Evolutionary conservation across 768 basidiomycete species (phyloP), one percentile per base, ranked within the genome.

Genomic region (Gymnopilus junonius): DNA sequence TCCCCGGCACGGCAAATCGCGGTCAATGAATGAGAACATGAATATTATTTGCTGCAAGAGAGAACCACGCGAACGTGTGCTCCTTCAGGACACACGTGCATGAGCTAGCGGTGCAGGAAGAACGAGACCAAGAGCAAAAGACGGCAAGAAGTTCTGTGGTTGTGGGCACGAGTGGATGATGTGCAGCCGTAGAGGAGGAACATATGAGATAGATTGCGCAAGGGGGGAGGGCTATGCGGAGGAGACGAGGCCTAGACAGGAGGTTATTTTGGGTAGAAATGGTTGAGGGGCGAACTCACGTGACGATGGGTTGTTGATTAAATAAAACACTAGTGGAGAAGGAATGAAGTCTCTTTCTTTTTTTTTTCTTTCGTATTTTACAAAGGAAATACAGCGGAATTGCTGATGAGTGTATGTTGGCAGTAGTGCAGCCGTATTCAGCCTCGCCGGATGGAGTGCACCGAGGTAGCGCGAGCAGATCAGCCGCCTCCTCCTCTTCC

Each of bases 401-500:
- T 39, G 61, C 55, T 15, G 25, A 63, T 58, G 62, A 53, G 37
- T 64, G 60, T n/a, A 70, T 70, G 69, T 65, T 70, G 55, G 69
- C 69, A 58, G 66, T 70, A 35, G 68, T 65, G 20, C 59, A 63
- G 43, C 69, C 64, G 29, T 70, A 67, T 71, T 51, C 68, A 59
- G 21, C 67, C 66, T 59, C 55, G 56, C 69, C 65, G 60, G 67
- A 63, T 68, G 69, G 62, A 64, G 66, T 59, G 14, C 66, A 65
- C 64, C 68, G 61, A 35, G 11, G 11, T 7, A 48, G 45, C 27
- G 45, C 23, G 45, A 48, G 25, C 17, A 29, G 48, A 51, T 51
- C 48, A 32, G 29, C 48, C 20, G 48, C 8, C 48, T 68, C 77
- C 29, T 59, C 75, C 65, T 60, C 77, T 69, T 66, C 74, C 40